Conservation (phyloP, 208 protist genomes). For the Leishmania aethiopica region DNA sequence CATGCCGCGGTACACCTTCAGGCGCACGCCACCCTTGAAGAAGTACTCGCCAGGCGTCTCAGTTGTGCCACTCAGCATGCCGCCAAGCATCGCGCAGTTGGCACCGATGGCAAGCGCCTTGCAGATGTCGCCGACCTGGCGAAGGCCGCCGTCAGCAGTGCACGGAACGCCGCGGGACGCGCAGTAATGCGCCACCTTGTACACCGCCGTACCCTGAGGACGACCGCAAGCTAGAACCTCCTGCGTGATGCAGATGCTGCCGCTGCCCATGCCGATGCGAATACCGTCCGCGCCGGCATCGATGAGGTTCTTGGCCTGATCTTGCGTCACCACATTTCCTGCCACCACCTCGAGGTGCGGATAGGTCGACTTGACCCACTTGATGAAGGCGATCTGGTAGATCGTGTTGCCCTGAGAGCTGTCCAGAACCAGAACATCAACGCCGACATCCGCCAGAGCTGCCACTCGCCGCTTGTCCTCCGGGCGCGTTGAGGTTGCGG, state of each 20-base stretch:
- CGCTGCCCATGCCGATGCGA: conserved; percentile 98
- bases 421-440: conserved; percentile 95
- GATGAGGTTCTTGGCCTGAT: conserved; percentile 96
- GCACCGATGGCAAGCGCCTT: conserved; percentile 95
- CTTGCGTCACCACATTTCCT: conserved; percentile 97
- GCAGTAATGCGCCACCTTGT: conserved; percentile 91
- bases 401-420: conserved; percentile 96
- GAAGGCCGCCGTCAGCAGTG: conserved; percentile 95
- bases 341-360: conserved; percentile 90
- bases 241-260: conserved; percentile 98
- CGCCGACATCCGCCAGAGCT: conserved; percentile 86
- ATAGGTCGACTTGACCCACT: conserved; percentile 92
- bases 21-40: conserved; percentile 88
- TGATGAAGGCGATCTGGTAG: conserved; percentile 96
- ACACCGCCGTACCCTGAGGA: conserved; percentile 96
- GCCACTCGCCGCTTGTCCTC: conserved; percentile 88
- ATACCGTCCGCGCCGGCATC: conserved; percentile 97
- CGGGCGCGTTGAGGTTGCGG: conserved; percentile 92
- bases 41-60: conserved; percentile 95
- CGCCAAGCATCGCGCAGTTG: conserved; percentile 87
- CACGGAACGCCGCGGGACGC: conserved; percentile 91
- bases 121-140: conserved; percentile 95
- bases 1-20: conserved; percentile 97
- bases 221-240: conserved; percentile 95
- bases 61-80: conserved; percentile 92